Evolutionary conservation across 305 asterid genomes (phyloP).

Genomic region (Solanum hybrid): DNA sequence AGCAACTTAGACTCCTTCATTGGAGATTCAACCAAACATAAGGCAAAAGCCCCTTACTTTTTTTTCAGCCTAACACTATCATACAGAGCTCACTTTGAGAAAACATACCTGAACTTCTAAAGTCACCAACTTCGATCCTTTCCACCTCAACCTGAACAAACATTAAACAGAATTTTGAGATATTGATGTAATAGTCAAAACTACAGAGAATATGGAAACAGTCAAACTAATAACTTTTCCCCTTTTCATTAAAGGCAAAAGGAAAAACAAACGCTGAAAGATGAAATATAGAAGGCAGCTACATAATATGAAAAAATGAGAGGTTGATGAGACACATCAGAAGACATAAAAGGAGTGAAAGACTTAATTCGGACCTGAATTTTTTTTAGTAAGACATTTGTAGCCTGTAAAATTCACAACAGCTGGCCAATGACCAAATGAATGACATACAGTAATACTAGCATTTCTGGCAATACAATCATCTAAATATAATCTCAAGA

Average conservation of each 20-base stretch:
- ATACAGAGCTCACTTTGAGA: background rate
- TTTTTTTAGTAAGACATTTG: background rate
- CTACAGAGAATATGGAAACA: background rate
- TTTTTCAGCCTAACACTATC: background rate
- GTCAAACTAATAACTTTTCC: background rate
- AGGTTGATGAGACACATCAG: background rate
- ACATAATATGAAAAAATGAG: background rate
- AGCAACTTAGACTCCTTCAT: background rate
- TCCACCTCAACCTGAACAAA: constrained; percentile 81
- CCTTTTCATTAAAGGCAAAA: background rate
- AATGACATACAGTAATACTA: background rate
- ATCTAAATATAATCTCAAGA: background rate
- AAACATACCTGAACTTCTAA: constrained; percentile 56
- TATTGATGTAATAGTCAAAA: background rate
- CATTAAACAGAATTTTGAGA: constrained; percentile 8
- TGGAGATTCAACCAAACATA: background rate
- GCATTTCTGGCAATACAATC: background rate
- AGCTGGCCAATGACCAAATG: background rate
- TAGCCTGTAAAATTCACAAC: background rate
- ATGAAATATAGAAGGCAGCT: background rate
- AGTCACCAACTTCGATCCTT: constrained; percentile 69
- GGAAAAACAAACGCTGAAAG: background rate
- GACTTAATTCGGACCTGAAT: background rate
- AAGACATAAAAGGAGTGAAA: background rate
- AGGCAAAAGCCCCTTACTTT: background rate